phyloP scores from a whole-genome alignment of 495 filamentous ascomycete species.

The Xylaria acuta region DNA sequence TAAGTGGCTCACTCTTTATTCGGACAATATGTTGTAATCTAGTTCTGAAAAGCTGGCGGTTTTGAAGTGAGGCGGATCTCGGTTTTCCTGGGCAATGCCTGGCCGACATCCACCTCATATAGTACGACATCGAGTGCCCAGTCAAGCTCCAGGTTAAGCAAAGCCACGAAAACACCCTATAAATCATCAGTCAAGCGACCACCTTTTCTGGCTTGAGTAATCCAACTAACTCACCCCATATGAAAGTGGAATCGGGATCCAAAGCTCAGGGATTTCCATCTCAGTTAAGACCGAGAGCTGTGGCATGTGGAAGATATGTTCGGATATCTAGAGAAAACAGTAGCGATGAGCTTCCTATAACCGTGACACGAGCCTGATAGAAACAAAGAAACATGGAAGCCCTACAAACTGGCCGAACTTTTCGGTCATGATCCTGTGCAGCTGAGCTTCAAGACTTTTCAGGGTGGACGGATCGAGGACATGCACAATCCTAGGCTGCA shows the following conservation, averaged over 20 bases:
- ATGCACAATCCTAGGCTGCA: neutral
- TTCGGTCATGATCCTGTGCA: neutral
- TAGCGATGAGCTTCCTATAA: neutral
- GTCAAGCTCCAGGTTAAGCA: neutral
- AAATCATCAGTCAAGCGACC: neutral
- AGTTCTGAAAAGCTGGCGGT: neutral
- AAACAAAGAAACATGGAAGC: neutral
- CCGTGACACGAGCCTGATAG: neutral
- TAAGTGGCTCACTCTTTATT: neutral
- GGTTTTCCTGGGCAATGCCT: neutral
- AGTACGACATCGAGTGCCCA: neutral
- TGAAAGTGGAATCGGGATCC: neutral
- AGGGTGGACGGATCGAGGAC: neutral
- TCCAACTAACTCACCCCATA: neutral
- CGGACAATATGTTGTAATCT: neutral
- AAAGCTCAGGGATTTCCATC: neutral
- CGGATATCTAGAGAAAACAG: neutral
- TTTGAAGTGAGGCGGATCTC: neutral
- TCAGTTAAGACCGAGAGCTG: neutral
- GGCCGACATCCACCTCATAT: slow-evolving; percentile 3
- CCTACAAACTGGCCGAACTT: neutral
- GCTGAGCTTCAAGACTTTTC: neutral
- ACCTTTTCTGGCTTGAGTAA: neutral
- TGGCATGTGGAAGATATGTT: neutral
- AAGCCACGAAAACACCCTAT: neutral